These are phyloP conservation scores for Exobasidium cylindrosporum DNA, from an alignment of 1,284 basidiomycete genomes.

Conservation along the genomic window DNA sequence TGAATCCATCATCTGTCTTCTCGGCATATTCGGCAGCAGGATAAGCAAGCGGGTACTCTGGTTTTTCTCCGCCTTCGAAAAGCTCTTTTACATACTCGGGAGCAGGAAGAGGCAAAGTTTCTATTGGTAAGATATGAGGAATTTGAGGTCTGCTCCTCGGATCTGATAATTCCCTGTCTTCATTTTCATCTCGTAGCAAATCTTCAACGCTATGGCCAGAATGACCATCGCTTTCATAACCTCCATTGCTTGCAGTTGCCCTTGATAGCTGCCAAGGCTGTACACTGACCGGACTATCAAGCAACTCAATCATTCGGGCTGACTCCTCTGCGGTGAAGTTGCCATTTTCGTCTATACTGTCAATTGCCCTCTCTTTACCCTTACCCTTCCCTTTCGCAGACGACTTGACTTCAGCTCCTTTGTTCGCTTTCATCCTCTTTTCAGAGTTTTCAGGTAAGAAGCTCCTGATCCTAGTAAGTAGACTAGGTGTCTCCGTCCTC, in stretches of 20 bases:
- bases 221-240: background rate
- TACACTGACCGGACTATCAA: background rate
- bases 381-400: background rate
- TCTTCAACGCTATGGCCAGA: constrained; percentile 5
- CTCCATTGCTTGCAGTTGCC: background rate
- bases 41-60: too few relatives aligned
- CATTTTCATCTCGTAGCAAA: constrained; percentile 1
- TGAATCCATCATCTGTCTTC: too few relatives aligned
- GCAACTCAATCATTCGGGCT: constrained; percentile 4
- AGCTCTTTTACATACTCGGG: too few relatives aligned
- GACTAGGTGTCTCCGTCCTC: background rate
- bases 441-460: background rate
- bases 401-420: background rate
- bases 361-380: background rate
- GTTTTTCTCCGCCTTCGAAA: too few relatives aligned
- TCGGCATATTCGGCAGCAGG: too few relatives aligned
- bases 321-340: constrained; percentile 1
- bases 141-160: too few relatives aligned
- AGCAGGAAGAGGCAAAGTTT: too few relatives aligned
- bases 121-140: too few relatives aligned
- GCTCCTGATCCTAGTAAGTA: background rate
- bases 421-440: constrained; percentile 1
- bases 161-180: background rate
- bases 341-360: background rate
- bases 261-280: background rate